phyloP scores from a whole-genome alignment of 2,329 filamentous ascomycete genomes.

The Exophiala calicioides region DNA sequence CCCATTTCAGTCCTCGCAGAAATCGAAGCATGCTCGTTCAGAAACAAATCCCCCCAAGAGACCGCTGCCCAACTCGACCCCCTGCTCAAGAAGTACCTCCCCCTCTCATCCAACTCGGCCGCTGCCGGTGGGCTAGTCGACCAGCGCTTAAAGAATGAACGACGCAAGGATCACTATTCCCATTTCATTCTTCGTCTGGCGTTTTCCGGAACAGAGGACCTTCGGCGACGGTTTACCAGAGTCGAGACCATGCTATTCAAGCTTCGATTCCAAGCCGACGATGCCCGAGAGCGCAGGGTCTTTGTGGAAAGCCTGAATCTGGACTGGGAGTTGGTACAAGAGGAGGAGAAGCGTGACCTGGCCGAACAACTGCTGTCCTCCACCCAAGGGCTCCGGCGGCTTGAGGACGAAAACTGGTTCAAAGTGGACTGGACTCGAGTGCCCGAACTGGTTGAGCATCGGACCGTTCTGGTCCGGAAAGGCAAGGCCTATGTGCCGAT shows the following conservation, averaged over 20 bases:
- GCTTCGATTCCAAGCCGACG: conserved; percentile 76
- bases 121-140: conserved; percentile 52
- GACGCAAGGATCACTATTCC: conserved; percentile 94
- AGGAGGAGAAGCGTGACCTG: conserved; percentile 74
- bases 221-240: conserved; percentile 80
- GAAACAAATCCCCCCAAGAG: conserved; percentile 82
- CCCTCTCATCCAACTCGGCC: conserved; percentile 74
- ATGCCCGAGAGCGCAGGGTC: conserved; percentile 66
- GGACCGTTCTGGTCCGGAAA: conserved; percentile 72
- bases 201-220: conserved; percentile 87
- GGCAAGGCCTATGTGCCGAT: conserved; percentile 92
- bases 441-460: conserved; percentile 80
- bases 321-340: conserved; percentile 79
- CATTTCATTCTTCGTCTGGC: conserved; percentile 95
- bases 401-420: conserved; percentile 86
- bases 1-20: conserved; percentile 40
- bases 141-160: conserved; percentile 64
- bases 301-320: conserved; percentile 79
- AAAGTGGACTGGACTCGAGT: conserved; percentile 96
- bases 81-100: conserved; percentile 82
- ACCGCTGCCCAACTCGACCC: conserved; percentile 81
- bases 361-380: conserved; percentile 62
- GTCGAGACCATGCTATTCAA: conserved; percentile 89
- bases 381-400: conserved; percentile 49
- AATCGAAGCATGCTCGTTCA: conserved; percentile 90